phyloP scores from a whole-genome alignment of 75 land plant genomes.

The Pinus albicaulis region DNA sequence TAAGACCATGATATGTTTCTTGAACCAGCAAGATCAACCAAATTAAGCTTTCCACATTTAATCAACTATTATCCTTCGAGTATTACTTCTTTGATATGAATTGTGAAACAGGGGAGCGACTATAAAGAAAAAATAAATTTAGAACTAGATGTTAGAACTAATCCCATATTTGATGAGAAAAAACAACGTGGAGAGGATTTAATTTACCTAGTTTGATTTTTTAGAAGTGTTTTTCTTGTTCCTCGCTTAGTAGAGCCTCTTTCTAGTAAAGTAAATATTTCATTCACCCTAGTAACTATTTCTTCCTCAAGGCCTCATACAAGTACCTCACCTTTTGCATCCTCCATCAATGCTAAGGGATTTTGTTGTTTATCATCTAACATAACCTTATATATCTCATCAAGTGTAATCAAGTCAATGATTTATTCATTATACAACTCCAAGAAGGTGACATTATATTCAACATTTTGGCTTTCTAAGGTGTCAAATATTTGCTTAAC shows the following conservation, averaged over 20 bases:
- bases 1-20: conserved; percentile 41
- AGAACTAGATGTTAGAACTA: not conserved
- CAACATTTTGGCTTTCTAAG: conserved; percentile 66
- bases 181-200: not conserved
- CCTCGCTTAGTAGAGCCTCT: conserved; percentile 80
- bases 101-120: conserved; percentile 43
- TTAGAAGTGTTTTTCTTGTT: conserved; percentile 72
- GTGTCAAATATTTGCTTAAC: conserved; percentile 80
- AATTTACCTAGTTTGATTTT: conserved; percentile 70
- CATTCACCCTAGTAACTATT: conserved; percentile 4
- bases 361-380: conserved; percentile 62
- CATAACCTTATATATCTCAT: conserved; percentile 51
- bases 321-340: conserved; percentile 82
- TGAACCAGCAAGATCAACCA: conserved; percentile 45
- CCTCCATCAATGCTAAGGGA: conserved; percentile 72
- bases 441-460: conserved; percentile 77
- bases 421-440: conserved; percentile 85
- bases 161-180: not conserved
- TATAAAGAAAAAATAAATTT: not conserved
- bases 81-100: conserved; percentile 45
- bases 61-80: conserved; percentile 49
- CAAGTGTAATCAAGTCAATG: conserved; percentile 75
- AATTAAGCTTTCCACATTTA: conserved; percentile 43
- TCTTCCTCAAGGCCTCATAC: conserved; percentile 80
- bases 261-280: conserved; percentile 68